Conservation (phyloP, 129 eudicot genomes). For the Pseudognaphalium luteoalbum region DNA sequence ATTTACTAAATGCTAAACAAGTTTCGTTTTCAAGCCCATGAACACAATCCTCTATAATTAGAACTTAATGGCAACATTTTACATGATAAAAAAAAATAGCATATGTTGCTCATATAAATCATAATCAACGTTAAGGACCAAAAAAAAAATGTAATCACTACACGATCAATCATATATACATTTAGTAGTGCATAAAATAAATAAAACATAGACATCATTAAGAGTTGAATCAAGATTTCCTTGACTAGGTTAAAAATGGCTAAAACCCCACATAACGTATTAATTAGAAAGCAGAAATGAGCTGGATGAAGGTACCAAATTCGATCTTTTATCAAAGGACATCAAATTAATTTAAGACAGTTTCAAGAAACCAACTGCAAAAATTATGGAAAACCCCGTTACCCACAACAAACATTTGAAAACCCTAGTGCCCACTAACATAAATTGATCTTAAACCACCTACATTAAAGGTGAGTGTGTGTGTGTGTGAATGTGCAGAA, state of each 20-base stretch:
- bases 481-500: constrained; percentile 17
- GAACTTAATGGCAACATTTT: neutral
- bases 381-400: neutral
- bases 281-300: constrained; percentile 6
- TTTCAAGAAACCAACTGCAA: constrained; percentile 19
- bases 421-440: constrained; percentile 21
- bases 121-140: neutral
- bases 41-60: neutral
- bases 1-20: neutral
- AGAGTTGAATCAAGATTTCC: neutral
- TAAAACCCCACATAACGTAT: neutral
- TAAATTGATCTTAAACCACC: constrained; percentile 12
- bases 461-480: constrained; percentile 3
- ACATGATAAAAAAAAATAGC: constrained; percentile 16
- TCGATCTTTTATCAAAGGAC: constrained; percentile 19
- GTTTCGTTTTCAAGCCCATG: neutral
- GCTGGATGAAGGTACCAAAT: constrained; percentile 22
- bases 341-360: constrained; percentile 21
- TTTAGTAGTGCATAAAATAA: neutral
- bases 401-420: constrained; percentile 1
- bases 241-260: neutral
- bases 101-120: constrained; percentile 1
- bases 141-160: neutral
- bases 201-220: neutral
- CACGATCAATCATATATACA: neutral